phyloP scores from a whole-genome alignment of 2,329 filamentous ascomycete species.

The Pseudogymnoascus sp. region DNA sequence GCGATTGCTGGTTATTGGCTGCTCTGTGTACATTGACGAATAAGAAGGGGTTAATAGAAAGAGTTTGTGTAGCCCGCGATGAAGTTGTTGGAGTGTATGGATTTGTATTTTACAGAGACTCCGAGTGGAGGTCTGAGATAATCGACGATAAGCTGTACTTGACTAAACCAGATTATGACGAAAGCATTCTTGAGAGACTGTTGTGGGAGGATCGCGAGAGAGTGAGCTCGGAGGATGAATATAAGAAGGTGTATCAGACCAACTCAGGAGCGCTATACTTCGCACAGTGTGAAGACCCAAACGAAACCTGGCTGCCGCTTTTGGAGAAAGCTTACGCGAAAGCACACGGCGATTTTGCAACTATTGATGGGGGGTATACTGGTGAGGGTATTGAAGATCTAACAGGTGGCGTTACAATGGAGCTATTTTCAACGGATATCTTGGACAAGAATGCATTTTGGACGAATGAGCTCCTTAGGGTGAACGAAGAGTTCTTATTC shows the following conservation, averaged over 20 bases:
- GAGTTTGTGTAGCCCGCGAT: conserved; percentile 68
- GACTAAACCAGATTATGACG: conserved; percentile 73
- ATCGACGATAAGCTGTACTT: conserved; percentile 87
- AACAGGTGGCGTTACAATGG: conserved; percentile 60
- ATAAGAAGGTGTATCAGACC: conserved; percentile 60
- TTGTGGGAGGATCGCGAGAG: conserved; percentile 68
- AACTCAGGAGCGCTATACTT: conserved; percentile 73
- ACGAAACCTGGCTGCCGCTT: conserved; percentile 75
- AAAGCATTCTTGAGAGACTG: conserved; percentile 64
- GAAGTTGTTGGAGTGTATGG: conserved; percentile 74
- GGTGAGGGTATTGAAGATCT: conserved; percentile 50
- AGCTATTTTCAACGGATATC: conserved; percentile 61
- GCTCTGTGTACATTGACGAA: conserved; percentile 69
- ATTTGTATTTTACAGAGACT: conserved; percentile 81
- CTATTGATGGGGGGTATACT: conserved; percentile 64
- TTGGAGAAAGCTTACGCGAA: conserved; percentile 81
- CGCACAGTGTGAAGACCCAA: conserved; percentile 63
- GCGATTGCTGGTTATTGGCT: conserved; percentile 82
- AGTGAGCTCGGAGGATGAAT: conserved; percentile 62
- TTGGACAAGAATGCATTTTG: conserved; percentile 75
- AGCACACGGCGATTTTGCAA: conserved; percentile 66
- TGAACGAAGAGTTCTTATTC: conserved; percentile 71
- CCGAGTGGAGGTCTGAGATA: conserved; percentile 86
- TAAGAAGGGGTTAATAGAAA: conserved; percentile 59
- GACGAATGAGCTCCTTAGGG: conserved; percentile 61